Evolutionary conservation across 345 rosid genomes (phyloP), one percentile per base, ranked within the genome.

Genomic region (Chamaenerion angustifolium): DNA sequence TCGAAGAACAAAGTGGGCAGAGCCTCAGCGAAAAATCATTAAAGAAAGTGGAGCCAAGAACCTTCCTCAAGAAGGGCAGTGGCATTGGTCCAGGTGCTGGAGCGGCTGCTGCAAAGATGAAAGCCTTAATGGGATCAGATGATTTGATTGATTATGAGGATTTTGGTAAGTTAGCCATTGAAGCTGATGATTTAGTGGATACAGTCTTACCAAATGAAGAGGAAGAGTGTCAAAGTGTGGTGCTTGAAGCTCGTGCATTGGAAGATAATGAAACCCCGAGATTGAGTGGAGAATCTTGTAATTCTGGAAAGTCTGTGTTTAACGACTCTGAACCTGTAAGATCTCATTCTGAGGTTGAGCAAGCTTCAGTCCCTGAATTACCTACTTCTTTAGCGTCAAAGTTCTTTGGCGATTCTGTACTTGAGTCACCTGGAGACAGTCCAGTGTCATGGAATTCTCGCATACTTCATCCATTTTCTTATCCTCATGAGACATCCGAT

Each of bases 351-450:
- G 81, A 76, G 62, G 66, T 71, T 46, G 80, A 79, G 67, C 73
- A 74, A 64, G 72, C 70, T 68, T 73, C 81, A 49, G 76, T 75
- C 69, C 66, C 71, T 44, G 88, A 70, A 51, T 52, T 82, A 65
- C 88, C 96, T 49, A 68, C 68, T 56, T 52, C 79, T 37, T 44
- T 71, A 58, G 73, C 78, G 53, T 67, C 82, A 35, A 58, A 74
- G 56, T 74, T 76, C 67, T 82, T 76, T 31, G 8, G 37, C 45
- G 63, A 71, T 54, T 69, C 80, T 44, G 40, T 78, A 64, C 82
- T 78, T 64, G 94, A 74, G 50, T 82, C 98, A 16, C 83, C 82
- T 1, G 79, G 82, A 14, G 87, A 80, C 65, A 82, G 87, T 51
- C 88, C 83, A 3, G 42, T 80, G 40, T 75, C 93, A 12, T 83